Percentiles rank a stretch among this genome's conserved stretches.
Conservation (phyloP, 2,329 filamentous ascomycete species). For the Cladosporium sp. region DNA sequence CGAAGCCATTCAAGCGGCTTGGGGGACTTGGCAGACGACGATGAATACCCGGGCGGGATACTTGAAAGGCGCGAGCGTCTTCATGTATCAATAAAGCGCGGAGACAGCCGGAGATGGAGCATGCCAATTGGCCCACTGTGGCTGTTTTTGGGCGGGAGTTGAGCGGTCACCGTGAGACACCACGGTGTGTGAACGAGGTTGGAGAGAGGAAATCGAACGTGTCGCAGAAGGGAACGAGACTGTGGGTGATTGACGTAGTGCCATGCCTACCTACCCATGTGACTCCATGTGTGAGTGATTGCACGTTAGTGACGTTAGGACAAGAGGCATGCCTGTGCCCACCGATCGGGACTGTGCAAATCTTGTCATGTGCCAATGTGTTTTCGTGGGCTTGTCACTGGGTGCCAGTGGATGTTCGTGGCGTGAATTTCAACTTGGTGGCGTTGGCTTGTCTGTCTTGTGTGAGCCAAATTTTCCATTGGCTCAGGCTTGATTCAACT, state of each 20-base stretch:
- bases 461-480: background rate
- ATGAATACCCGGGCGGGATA: background rate
- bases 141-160: constrained; percentile 3
- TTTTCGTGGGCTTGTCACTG: background rate
- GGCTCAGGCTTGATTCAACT: no score
- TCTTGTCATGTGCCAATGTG: constrained; percentile 1
- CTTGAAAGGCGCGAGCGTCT: background rate
- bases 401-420: background rate
- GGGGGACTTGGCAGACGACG: constrained; percentile 3
- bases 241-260: background rate
- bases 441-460: constrained; percentile 10
- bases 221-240: background rate
- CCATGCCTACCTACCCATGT: background rate
- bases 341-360: no score
- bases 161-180: constrained; percentile 1
- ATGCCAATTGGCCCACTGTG: constrained; percentile 1
- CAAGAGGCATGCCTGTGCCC: background rate
- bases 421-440: background rate
- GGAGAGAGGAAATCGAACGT: background rate
- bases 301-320: background rate
- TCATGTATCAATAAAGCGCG: background rate
- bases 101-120: no score
- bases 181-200: background rate
- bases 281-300: no score
- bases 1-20: constrained; percentile 1